Evolutionary conservation across 1,284 basidiomycete species (phyloP), one percentile per base, ranked within the genome.

Genomic region (Gastroboletus turbinatus): DNA sequence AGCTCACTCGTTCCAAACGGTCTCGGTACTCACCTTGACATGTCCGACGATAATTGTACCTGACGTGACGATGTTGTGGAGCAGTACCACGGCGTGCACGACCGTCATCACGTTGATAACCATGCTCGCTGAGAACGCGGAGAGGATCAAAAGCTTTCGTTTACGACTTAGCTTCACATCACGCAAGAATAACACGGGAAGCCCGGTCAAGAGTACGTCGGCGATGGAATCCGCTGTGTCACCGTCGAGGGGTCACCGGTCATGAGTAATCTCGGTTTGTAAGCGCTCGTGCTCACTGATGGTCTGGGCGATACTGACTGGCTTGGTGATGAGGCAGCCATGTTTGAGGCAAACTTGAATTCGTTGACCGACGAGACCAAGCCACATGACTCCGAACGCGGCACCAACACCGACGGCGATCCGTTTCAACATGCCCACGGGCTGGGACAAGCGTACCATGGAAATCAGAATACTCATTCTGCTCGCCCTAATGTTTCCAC

Each of bases 401-500:
- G 40, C 14, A 5, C 55, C 58, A 14, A 56, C 45, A 21, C 44
- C 27, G 27, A 27, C 9, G 23, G 61, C 32, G 14, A 55, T 11
- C 11, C n/a, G 3, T 46, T 27, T 56, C 35, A 49, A 36, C 30
- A 2, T 29, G 7, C 38, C 49, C 17, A 39, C 29, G 6, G 52
- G 58, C 11, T 54, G 56, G n/a, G 40, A 46, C 5, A 63, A 43
- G 27, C 62, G 59, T 25, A 39, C 50, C 33, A 63, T 55, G 13
- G 50, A 65, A 17, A 53, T 19, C 13, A 61, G 36, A n/a, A 63
- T 47, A 17, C 61, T 63, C 40, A 61, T 49, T 23, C 63, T 57
- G 16, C 58, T 56, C 6, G 51, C 17, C 62, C 63, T 61, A 27
- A 40, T 8, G 27, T 39, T 21, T 8, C 36, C 25, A n/a, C 9